Base-by-base conservation (phyloP, 2,329 filamentous ascomycete species). In the Aspergillus sp. region DNA sequence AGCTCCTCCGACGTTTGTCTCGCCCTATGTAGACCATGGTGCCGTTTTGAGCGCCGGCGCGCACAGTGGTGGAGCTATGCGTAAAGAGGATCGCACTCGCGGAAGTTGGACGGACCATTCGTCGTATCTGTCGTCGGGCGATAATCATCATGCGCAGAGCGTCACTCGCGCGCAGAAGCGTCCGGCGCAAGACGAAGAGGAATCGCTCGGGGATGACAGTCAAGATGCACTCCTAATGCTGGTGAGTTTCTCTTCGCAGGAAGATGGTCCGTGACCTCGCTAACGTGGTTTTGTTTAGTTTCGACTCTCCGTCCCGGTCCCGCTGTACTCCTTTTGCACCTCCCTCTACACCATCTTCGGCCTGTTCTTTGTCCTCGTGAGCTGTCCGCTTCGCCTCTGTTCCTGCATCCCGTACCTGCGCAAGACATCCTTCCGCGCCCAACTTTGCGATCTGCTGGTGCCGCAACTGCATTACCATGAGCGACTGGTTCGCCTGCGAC, bases 341-440 rank as follows among this genome's bases (percentile, higher is more conserved):
- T 72, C 76, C 36, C 53, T 84, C 45, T 86, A 83, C 73, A 79
- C 82, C 16, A 58, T 81, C 51, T 69, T 80, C 56, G 75, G 78
- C 13, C 60, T 83, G 42, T 45, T 83, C 58, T 71, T 79, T 56
- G 76, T 81, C 50, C 56, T 80, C 50, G 55, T 82, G 44, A 71
- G 80, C 40, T 76, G 78, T 36, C 83, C 83, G 4, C 67, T 86
- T 43, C 78, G 80, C 41, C 66, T 85, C 54, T 83, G 79, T 69
- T 75, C 77, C 31, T 64, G 69, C 40, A 64, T 71, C 16, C 61
- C 68, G 45, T 76, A 73, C 55, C 67, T 75, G 45, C 70, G 70
- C 47, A 72, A 76, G 29, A 75, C 73, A 10, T 67, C 77, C 1
- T 77, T 82, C 50, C 68, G 72, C 32, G 66, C 76, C 20, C 80